These are phyloP conservation scores for Wickerhamomyces kurtzmanii DNA, from an alignment of 805 yeast genomes.

Conservation along the genomic window DNA sequence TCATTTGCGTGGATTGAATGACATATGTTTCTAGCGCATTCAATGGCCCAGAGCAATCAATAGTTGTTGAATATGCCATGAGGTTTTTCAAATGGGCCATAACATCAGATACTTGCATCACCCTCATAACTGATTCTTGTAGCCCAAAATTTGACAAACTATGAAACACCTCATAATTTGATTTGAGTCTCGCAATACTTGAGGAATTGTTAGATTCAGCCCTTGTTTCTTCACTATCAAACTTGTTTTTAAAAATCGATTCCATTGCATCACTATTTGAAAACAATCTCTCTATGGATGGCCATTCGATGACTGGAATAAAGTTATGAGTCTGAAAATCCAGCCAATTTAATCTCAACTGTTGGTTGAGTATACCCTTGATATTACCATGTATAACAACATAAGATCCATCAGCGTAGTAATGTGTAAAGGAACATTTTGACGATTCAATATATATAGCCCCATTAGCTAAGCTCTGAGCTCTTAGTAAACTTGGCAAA, in stretches of 20 bases:
- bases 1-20: constrained; percentile 4
- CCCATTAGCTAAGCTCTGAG: constrained; percentile 43
- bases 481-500: constrained; percentile 35
- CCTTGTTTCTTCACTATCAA: constrained; percentile 2
- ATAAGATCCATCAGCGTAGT: constrained; percentile 63
- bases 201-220: constrained; percentile 7
- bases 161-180: constrained; percentile 33
- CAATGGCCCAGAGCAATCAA: constrained; percentile 41
- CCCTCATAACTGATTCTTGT: constrained; percentile 55
- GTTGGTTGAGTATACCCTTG: constrained; percentile 52
- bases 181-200: constrained; percentile 20
- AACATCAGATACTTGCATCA: constrained; percentile 68
- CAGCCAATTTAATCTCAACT: constrained; percentile 60
- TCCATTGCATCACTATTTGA: constrained; percentile 15
- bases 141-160: constrained; percentile 50
- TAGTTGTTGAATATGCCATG: constrained; percentile 43
- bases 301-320: constrained; percentile 36
- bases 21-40: constrained; percentile 39
- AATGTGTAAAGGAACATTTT: constrained; percentile 34
- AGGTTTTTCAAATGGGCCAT: constrained; percentile 64
- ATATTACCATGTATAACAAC: constrained; percentile 53
- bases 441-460: constrained; percentile 44
- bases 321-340: constrained; percentile 45
- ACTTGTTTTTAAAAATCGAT: constrained; percentile 8
- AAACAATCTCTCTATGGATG: constrained; percentile 31